These are phyloP conservation scores for Myxozyma geophila DNA, from an alignment of 805 yeast species.

Conservation along the genomic window DNA sequence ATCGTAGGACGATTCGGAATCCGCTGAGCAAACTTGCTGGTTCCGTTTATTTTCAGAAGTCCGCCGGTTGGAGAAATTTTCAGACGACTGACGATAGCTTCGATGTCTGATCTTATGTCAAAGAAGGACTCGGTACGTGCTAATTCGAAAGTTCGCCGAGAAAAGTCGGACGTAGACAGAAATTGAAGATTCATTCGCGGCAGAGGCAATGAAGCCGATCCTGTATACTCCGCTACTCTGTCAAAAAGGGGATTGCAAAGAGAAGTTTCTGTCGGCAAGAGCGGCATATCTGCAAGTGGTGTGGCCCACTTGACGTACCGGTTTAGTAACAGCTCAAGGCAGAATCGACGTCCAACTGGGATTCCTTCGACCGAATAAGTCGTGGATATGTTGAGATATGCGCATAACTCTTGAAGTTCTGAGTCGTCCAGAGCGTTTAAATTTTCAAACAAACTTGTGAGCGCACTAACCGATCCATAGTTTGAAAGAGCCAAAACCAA, in stretches of 20 bases:
- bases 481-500: slow-evolving; percentile 41
- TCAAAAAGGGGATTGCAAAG: slow-evolving; percentile 17
- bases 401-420: slow-evolving; percentile 35
- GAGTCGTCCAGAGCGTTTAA: slow-evolving; percentile 32
- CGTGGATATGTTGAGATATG: slow-evolving; percentile 23
- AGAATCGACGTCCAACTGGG: slow-evolving; percentile 16
- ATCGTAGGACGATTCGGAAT: slow-evolving; percentile 32
- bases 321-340: slow-evolving; percentile 35
- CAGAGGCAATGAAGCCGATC: slow-evolving; percentile 31
- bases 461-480: slow-evolving; percentile 38
- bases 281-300: slow-evolving; percentile 2
- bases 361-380: background rate
- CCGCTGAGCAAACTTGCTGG: slow-evolving; percentile 38
- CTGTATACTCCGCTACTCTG: slow-evolving; percentile 19
- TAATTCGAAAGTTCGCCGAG: slow-evolving; percentile 38
- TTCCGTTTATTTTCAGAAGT: slow-evolving; percentile 34
- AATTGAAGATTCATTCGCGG: slow-evolving; percentile 42
- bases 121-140: slow-evolving; percentile 37
- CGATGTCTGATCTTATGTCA: slow-evolving; percentile 38
- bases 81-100: slow-evolving; percentile 35
- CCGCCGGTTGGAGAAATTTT: slow-evolving; percentile 22
- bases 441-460: slow-evolving; percentile 38
- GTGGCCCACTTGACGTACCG: slow-evolving; percentile 21
- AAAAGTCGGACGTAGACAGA: slow-evolving; percentile 42
- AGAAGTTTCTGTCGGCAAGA: slow-evolving; percentile 29